Percentiles rank a stretch among this genome's conserved stretches.
Conservation (phyloP, 441 rosid species). For the Corymbia calophylla region DNA sequence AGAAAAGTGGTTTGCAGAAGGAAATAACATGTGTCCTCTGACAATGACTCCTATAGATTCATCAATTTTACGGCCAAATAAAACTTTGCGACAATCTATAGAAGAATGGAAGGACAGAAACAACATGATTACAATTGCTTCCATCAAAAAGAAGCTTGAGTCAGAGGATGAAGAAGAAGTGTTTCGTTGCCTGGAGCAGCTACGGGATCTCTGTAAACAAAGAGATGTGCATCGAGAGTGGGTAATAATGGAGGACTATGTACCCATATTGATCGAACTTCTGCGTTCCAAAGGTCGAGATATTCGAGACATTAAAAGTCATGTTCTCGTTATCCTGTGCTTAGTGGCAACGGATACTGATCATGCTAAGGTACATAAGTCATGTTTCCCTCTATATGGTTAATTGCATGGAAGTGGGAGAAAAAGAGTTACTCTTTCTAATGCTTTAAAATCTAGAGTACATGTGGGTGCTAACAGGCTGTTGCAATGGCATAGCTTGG, state of each 20-base stretch:
- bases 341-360: constrained; percentile 37
- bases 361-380: constrained; percentile 51
- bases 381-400: background rate
- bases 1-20: constrained; percentile 57
- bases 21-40: constrained; percentile 48
- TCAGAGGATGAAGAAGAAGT: constrained; percentile 40
- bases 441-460: background rate
- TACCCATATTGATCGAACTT: constrained; percentile 34
- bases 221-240: constrained; percentile 55
- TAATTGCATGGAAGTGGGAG: background rate
- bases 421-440: background rate
- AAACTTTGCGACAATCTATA: constrained; percentile 55
- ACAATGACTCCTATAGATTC: constrained; percentile 36
- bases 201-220: constrained; percentile 45
- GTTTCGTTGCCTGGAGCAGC: constrained; percentile 31
- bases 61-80: constrained; percentile 55
- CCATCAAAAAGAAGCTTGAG: constrained; percentile 39
- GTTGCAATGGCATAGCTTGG: background rate
- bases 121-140: constrained; percentile 53
- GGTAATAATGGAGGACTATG: constrained; percentile 55
- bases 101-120: constrained; percentile 75
- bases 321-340: constrained; percentile 32
- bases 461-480: background rate
- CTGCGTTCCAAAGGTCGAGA: constrained; percentile 35
- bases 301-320: constrained; percentile 34